Conservation (phyloP, 371 early-diverging fungal species). For the Saksenaea oblongispora region DNA sequence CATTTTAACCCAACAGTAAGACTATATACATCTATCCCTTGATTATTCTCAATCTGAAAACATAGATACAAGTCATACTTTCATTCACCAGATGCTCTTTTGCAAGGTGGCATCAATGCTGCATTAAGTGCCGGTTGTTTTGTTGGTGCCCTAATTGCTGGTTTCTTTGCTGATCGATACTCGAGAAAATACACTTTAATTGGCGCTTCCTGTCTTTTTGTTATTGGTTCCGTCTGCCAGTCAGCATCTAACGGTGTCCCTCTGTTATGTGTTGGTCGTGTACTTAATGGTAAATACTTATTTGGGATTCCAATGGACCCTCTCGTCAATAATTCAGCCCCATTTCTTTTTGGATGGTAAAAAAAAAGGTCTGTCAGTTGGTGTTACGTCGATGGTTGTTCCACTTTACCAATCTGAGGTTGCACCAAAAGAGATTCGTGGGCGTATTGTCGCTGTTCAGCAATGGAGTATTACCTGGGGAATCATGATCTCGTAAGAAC, state of each 20-base stretch:
- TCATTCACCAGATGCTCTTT: slow-evolving; percentile 45
- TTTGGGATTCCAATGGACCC: background rate
- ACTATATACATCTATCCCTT: background rate
- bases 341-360: background rate
- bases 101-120: slow-evolving; percentile 67
- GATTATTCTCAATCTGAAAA: background rate
- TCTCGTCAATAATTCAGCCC: background rate
- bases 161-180: slow-evolving; percentile 30
- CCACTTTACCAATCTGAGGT: slow-evolving; percentile 82
- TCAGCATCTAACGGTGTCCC: slow-evolving; percentile 34
- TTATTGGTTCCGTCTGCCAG: slow-evolving; percentile 31
- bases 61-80: slow-evolving; percentile 53
- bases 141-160: slow-evolving; percentile 30
- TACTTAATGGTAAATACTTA: slow-evolving; percentile 22
- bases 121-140: slow-evolving; percentile 39
- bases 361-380: slow-evolving; percentile 44
- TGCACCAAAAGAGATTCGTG: slow-evolving; percentile 73
- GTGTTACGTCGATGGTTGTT: slow-evolving; percentile 64
- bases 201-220: slow-evolving; percentile 25
- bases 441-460: slow-evolving; percentile 73
- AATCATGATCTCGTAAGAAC: slow-evolving; percentile 47
- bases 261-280: slow-evolving; percentile 35
- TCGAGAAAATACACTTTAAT: slow-evolving; percentile 35
- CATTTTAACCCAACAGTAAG: background rate
- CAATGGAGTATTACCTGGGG: slow-evolving; percentile 80